Evolutionary conservation across 2,329 filamentous ascomycete genomes (phyloP), one percentile per base, ranked within the genome.

Genomic region (Colletotrichum euphorbiae): DNA sequence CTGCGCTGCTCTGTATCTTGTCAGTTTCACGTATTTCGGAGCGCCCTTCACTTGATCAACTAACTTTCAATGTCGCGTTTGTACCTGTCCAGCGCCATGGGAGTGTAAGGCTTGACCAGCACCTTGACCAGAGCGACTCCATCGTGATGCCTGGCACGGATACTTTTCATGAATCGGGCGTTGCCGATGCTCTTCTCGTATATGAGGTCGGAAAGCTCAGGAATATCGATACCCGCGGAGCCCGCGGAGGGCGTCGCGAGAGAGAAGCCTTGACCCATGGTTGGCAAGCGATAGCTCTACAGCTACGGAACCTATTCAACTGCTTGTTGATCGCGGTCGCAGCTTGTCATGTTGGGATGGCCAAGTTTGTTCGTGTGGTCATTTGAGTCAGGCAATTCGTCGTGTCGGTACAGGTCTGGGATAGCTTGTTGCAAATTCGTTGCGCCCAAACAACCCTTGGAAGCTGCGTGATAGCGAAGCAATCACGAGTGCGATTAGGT

Each of bases 201-300:
- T 42, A 91, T 89, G 67, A 98, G 83, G 77, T 98, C 96, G 48
- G 92, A 88, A 46, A 99, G 88, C 83, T 99, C 95, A 43, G 94
- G 92, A 31, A 97, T 89, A 79, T 99, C 95, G 78, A 99, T 97
- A 74, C 94, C 93, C 66, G 94, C 94, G 62, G 93, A 92, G 77
- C 94, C 96, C 71, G 93, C 93, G 62, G 94, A 96, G 72, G 97
- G 92, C 76, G 94, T 94, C 61, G 94, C 93, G 74, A 97, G 89
- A 70, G 95, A 98, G 82, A 98, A 98, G 72, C 93, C 94, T 86
- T 99, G 96, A 72, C 96, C 96, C 96, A 99, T 99, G 72, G 73
- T 81, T 69, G 60, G 54, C 50, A 19, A 43, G 54, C 40, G 19
- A 59, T 60, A 45, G 55, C 61, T 57, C 45, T 36, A 31, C 17